Base-by-base conservation (phyloP, 108 stramenopile species). In the Parmales sp. region DNA sequence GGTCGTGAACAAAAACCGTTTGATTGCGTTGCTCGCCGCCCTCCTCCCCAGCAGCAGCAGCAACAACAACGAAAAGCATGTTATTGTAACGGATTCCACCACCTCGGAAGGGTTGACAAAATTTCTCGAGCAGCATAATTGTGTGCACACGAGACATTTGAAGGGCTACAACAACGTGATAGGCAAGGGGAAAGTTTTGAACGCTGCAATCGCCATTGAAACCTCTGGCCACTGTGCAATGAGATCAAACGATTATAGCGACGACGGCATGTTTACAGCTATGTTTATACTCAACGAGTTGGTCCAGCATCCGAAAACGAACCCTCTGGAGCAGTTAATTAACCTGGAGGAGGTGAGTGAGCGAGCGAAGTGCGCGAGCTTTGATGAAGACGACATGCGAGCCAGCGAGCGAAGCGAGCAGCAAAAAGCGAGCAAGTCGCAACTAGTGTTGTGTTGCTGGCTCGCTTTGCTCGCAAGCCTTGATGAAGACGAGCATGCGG, bases 221-320 rank as follows among this genome's bases (percentile, higher is more conserved):
- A 91, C 90, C 16, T 85, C 83, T 19, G 90, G 90, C 18, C 90
- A 91, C 75, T 80, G 83, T 39, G 81, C 90, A 25, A 80, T 88
- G 79, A 75, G 76, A 39, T 86, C 88, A 68, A 91, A 91, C 48
- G 82, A 72, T 9, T 91, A 83, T 60, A 64, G 86, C 63, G 90
- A 91, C 71, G 90, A 91, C 81, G 90, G 90, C 39, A 89, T 86
- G 1, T 91, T 86, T 70, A 89, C 87, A 1, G 90, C 90, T 26
- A 80, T 86, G 36, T 88, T 88, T n/a, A n/a, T n/a, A n/a, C n/a
- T n/a, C n/a, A n/a, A n/a, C n/a, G n/a, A n/a, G n/a, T n/a, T n/a
- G n/a, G n/a, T n/a, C n/a, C n/a, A n/a, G n/a, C n/a, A n/a, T n/a
- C n/a, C n/a, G n/a, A n/a, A n/a, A n/a, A n/a, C n/a, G n/a, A n/a